phyloP scores from a whole-genome alignment of 257 asterid species.

The Solanum clarkiae region DNA sequence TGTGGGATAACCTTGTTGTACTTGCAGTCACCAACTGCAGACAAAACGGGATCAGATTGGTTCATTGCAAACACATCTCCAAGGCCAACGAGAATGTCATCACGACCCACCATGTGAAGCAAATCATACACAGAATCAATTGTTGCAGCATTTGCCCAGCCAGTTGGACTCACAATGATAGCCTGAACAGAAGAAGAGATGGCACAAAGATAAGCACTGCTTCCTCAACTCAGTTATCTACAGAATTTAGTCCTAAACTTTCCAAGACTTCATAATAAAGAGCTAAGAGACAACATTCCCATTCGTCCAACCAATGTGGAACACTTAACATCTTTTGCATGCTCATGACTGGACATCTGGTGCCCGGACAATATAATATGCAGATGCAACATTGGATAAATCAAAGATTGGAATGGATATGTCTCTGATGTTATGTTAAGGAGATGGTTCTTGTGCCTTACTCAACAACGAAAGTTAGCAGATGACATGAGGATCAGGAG shows the following conservation, averaged over 20 bases:
- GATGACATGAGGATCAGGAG: not conserved
- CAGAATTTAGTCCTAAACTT: not conserved
- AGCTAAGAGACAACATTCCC: not conserved
- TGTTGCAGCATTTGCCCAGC: slow-evolving; percentile 90
- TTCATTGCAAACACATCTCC: slow-evolving; percentile 58
- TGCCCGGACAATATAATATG: not conserved
- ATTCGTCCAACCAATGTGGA: not conserved
- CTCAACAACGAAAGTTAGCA: not conserved
- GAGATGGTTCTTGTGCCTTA: not conserved
- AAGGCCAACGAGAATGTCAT: slow-evolving; percentile 70
- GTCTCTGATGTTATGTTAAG: not conserved
- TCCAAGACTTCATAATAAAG: not conserved
- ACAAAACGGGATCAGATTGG: slow-evolving; percentile 33
- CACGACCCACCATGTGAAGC: slow-evolving; percentile 95
- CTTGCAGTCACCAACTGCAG: slow-evolving; percentile 70
- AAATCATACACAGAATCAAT: slow-evolving; percentile 68
- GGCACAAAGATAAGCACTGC: not conserved
- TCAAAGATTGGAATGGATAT: not conserved
- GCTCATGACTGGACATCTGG: not conserved
- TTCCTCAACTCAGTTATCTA: not conserved
- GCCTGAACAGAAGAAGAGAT: slow-evolving; percentile 31
- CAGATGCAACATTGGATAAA: not conserved
- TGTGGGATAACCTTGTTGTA: slow-evolving; percentile 65
- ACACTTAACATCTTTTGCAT: not conserved
- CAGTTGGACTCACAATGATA: slow-evolving; percentile 61